Percentiles rank a stretch among this genome's conserved stretches.
Conservation (phyloP, 139 green algal genomes). For the Coelastrella sp. region DNA sequence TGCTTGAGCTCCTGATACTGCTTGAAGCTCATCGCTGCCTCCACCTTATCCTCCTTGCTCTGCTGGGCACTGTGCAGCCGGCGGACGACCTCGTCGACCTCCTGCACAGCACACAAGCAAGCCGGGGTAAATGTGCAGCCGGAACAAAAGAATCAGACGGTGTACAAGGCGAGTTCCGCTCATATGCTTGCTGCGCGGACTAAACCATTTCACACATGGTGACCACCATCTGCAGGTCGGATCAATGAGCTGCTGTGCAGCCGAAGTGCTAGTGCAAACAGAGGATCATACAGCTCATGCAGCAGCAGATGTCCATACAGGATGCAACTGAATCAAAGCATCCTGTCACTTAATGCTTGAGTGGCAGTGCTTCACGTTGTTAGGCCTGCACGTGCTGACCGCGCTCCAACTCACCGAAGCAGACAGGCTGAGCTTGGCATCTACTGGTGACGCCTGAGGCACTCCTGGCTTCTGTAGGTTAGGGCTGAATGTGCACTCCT, state of each 20-base stretch:
- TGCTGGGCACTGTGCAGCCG: constrained; percentile 21
- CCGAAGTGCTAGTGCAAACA: not conserved
- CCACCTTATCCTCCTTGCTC: not conserved
- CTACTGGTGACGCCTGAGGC: not conserved
- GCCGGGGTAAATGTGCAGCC: not conserved
- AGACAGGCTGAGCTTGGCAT: constrained; percentile 33
- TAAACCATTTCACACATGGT: no score
- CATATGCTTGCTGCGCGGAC: no score
- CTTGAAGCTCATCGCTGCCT: not conserved
- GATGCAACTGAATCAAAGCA: not conserved
- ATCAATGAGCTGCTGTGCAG: not conserved
- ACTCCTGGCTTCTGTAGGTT: constrained; percentile 24
- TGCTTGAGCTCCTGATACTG: constrained; percentile 66
- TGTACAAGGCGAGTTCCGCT: no score
- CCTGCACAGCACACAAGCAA: constrained; percentile 10
- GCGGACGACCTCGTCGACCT: constrained; percentile 5
- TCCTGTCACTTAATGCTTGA: not conserved
- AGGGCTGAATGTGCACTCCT: constrained; percentile 42
- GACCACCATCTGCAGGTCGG: not conserved
- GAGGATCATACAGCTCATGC: not conserved
- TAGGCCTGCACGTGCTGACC: no score
- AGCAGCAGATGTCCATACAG: not conserved
- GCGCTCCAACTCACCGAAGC: not conserved
- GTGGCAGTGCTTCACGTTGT: not conserved
- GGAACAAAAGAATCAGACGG: not conserved